Conservation (phyloP, 805 yeast genomes). For the Ogataea siamensis region DNA sequence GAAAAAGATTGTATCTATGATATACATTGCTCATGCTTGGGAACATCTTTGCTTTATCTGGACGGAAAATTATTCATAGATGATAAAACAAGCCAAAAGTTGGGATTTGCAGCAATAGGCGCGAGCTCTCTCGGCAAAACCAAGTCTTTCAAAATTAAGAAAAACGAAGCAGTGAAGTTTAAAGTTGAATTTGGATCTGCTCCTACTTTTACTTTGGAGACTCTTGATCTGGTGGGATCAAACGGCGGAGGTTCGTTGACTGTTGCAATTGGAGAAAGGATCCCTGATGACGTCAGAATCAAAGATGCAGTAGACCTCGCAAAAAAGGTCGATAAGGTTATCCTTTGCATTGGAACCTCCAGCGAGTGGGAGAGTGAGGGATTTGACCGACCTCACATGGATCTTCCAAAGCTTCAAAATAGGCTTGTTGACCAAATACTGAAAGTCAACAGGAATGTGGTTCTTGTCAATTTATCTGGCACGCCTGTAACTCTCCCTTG, state of each 20-base stretch:
- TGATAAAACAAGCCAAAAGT: conserved; percentile 41
- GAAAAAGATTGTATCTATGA: conserved; percentile 40
- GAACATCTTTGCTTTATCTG: conserved; percentile 43
- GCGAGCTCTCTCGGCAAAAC: conserved; percentile 23
- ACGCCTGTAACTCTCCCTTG: conserved; percentile 62
- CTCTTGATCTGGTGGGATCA: conserved; percentile 20
- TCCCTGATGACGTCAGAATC: conserved; percentile 35
- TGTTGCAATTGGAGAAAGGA: conserved; percentile 21
- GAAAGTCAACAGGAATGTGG: conserved; percentile 48
- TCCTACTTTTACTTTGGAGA: conserved; percentile 33
- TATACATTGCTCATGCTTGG: conserved; percentile 40
- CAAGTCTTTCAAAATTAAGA: conserved; percentile 28
- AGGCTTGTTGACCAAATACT: conserved; percentile 44
- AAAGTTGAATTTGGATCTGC: conserved; percentile 43
- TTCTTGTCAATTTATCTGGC: conserved; percentile 58
- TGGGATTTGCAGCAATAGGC: conserved; percentile 42
- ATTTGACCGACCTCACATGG: conserved; percentile 50
- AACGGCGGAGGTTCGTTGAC: conserved; percentile 36
- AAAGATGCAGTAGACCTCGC: conserved; percentile 50
- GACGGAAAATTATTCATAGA: conserved; percentile 44
- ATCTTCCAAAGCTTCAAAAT: conserved; percentile 48
- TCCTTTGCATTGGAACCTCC: conserved; percentile 52
- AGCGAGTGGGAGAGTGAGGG: conserved; percentile 63
- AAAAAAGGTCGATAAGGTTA: conserved; percentile 49
- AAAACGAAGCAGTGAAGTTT: conserved; percentile 36